Base-by-base conservation (phyloP, 257 asterid genomes). In the Asclepias syriaca region DNA sequence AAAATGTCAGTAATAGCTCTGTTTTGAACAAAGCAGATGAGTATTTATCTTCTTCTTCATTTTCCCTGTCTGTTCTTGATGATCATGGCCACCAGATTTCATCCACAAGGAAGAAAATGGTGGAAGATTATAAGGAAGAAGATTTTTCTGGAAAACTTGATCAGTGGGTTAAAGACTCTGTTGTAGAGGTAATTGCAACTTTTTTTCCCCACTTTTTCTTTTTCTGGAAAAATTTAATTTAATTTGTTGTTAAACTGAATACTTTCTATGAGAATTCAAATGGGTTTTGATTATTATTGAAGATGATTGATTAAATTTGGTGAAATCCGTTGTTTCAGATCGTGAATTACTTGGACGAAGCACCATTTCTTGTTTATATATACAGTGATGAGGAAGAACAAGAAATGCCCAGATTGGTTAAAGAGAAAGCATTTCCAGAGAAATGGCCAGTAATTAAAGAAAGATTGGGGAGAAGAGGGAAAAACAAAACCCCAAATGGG, bases 321-420 rank as follows among this genome's bases (percentile, higher is more conserved):
- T 1, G 48, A 43, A 6, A 6, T 43, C 2, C 4, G 37, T 53
- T 66, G 63, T 60, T 60, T 14, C 71, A 81, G 85, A 81, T 81
- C 37, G 73, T 81, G 74, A 77, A 37, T 74, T 74, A 71, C 73
- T 59, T 81, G 7, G 82, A 77, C 9, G 80, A 81, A 53, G 85
- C 85, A 1, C 85, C 85, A 49, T 81, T 81, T 72, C 85, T 81
- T 43, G 80, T 81, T 49, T 77, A 81, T 22, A 73, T 81, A 21
- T 81, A 77, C 65, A 22, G 77, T 8, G 80, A 66, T 8, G 55
- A 60, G 18, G 75, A 74, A 48, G 73, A 72, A 53, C 12, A 69
- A 70, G 67, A 70, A 65, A 34, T 34, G 39, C 39, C 39, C 7
- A 74, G 39, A 74, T 68, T 81, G 10, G 82, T 70, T 9, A 77